Evolutionary conservation across 805 yeast species (phyloP).

Genomic region (Suhomyces vadensis): DNA sequence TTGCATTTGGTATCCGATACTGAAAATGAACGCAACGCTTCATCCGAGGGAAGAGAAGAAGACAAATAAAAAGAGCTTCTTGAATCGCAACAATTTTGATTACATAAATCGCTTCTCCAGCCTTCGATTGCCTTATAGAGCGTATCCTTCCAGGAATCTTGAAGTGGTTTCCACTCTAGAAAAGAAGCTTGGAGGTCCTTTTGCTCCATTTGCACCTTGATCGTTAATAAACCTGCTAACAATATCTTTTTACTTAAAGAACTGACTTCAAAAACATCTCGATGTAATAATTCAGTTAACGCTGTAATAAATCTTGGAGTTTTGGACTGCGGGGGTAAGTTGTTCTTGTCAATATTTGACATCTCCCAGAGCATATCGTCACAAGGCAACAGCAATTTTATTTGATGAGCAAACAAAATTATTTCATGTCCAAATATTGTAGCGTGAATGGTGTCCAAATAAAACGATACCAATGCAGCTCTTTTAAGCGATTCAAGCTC

Average conservation of each 20-base stretch:
- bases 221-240: slow-evolving; percentile 7
- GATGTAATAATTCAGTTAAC: slow-evolving; percentile 4
- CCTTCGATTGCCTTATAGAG: slow-evolving; percentile 6
- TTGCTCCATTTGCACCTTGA: slow-evolving; percentile 8
- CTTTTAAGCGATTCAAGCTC: slow-evolving; percentile 10
- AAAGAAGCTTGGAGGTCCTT: slow-evolving; percentile 4
- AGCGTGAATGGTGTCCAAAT: slow-evolving; percentile 9
- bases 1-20: slow-evolving; percentile 8
- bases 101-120: slow-evolving; percentile 5
- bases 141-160: slow-evolving; percentile 5
- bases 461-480: slow-evolving; percentile 8
- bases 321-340: slow-evolving; percentile 7
- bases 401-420: slow-evolving; percentile 9
- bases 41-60: not conserved
- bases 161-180: slow-evolving; percentile 6
- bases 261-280: slow-evolving; percentile 2
- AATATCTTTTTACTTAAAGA: slow-evolving; percentile 5
- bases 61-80: slow-evolving; percentile 1
- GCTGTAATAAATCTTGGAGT: slow-evolving; percentile 6
- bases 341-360: slow-evolving; percentile 4
- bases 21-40: not conserved
- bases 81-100: slow-evolving; percentile 8
- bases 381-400: slow-evolving; percentile 7
- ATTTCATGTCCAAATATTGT: slow-evolving; percentile 10
- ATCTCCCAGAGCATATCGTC: slow-evolving; percentile 9